These are phyloP conservation scores for Xerocomellus chrysenteron DNA, from an alignment of 768 basidiomycete species.

Conservation along the genomic window DNA sequence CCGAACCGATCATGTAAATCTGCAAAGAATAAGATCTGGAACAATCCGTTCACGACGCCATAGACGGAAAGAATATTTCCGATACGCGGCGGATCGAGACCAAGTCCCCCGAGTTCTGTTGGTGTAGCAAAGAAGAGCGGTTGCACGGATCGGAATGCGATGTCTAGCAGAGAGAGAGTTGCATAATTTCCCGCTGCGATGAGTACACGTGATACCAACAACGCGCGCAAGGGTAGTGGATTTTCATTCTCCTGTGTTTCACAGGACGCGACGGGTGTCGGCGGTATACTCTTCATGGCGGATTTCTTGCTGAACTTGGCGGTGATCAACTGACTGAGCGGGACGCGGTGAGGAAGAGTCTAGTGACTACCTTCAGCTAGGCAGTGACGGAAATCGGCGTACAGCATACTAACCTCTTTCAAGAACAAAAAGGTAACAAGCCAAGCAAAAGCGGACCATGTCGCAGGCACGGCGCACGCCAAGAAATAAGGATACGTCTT, in stretches of 20 bases:
- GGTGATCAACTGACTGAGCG: slow-evolving; percentile 30
- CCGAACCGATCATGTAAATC: slow-evolving; percentile 58
- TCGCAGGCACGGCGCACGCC: slow-evolving; percentile 66
- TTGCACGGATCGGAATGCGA: slow-evolving; percentile 61
- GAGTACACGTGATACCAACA: slow-evolving; percentile 56
- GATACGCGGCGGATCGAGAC: slow-evolving; percentile 62
- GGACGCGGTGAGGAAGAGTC: slow-evolving; percentile 34
- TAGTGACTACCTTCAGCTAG: slow-evolving; percentile 18
- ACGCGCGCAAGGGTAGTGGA: slow-evolving; percentile 48
- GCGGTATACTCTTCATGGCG: neutral
- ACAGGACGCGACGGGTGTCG: slow-evolving; percentile 11
- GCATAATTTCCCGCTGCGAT: slow-evolving; percentile 67
- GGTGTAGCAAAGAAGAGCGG: slow-evolving; percentile 77
- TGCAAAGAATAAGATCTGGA: slow-evolving; percentile 70
- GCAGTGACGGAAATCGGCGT: neutral
- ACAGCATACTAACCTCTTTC: slow-evolving; percentile 47
- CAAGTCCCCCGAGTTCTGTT: slow-evolving; percentile 64
- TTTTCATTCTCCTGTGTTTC: slow-evolving; percentile 11
- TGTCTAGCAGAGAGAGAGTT: slow-evolving; percentile 62
- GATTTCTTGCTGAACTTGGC: slow-evolving; percentile 10
- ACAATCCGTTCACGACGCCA: slow-evolving; percentile 61
- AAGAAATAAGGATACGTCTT: slow-evolving; percentile 72
- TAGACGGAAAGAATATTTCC: slow-evolving; percentile 62
- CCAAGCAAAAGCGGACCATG: slow-evolving; percentile 55
- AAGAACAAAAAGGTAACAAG: slow-evolving; percentile 51